Evolutionary conservation across 1,139 yeast genomes (phyloP), one percentile per base, ranked within the genome.

Genomic region (Zygoascus hellenicus): DNA sequence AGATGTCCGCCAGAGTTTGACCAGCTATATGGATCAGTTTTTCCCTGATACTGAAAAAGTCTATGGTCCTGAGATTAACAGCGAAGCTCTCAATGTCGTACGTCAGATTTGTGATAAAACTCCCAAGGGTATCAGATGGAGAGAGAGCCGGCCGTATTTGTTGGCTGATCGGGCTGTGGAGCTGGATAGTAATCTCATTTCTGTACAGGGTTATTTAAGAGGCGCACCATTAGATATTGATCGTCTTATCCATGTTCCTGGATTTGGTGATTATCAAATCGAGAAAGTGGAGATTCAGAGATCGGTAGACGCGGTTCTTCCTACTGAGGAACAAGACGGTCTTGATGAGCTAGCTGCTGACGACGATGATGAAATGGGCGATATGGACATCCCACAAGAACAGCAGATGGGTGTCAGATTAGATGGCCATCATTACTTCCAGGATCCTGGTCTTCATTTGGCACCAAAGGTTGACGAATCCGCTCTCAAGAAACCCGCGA

Each of bases 61-160:
- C 29, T 90, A 72, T 67, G 80, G 85, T 39, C 66, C 88, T 48
- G 95, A 88, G 58, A 70, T 68, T 42, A 69, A 73, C 15, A 72
- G 85, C 2, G 98, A 92, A 55, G 75, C 85, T 17, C 56, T 76
- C 30, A 86, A 84, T 59, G 81, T 89, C 46, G 71, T 85, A 35
- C 77, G 98, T 62, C 71, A 75, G 2, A 60, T 94, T 35, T 85
- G 96, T 61, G 97, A 92, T 61, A 86, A 82, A 65, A 78, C 81
- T 59, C 98, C 98, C 28, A 83, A 82, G 62, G 80, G 88, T 2
- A 73, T 94, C 38, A 76, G 77, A 34, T 94, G 98, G 98, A 81
- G 98, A 69, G 97, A 92, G 58, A 70, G 81, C 22, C 75, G 98
- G 62, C 94, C 96, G 7, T 94, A 90, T 69, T 48, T 92, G 53